Base-by-base conservation (phyloP, 2,329 filamentous ascomycete species). In the Rosellinia necatrix region DNA sequence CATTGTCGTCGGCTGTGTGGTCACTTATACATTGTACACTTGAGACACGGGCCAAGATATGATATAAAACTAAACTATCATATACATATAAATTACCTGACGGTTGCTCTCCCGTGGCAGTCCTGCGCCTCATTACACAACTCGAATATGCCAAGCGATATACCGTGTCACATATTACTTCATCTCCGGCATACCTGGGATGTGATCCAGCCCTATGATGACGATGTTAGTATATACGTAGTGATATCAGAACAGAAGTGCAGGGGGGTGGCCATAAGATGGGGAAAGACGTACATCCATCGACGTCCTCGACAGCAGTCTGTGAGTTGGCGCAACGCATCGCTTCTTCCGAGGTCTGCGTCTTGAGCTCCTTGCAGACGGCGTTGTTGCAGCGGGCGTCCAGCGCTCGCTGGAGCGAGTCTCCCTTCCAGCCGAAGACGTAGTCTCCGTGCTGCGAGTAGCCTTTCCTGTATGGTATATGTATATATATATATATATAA, bases 351-450 rank as follows among this genome's bases (percentile, higher is more conserved):
- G 65, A 64, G 12, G 66, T 64, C 54, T 69, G 67, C 6, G 61
- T 61, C 58, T 61, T 64, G 12, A 68, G 65, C 48, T 66, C 59
- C n/a, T 53, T 63, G 37, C 67, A 69, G 13, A 66, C 58, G 19
- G 64, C 66, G 24, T 66, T 69, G 61, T 72, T 72, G 65, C 74
- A 75, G 30, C 64, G 60, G 44, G 73, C 74, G 55, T 75, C 67
- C 60, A 75, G 67, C 17, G 74, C 73, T 21, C 71, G 70, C 54
- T 75, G 74, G 8, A 75, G 71, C 2, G 70, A 64, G 61, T 75
- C 71, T 21, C 65, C 74, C 52, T 75, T 68, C 74, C 74, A 76
- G 47, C 74, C 74, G 60, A 76, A 76, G 32, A 76, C 60, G 60
- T 76, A 76, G 61, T 76, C 74, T 43, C 72, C 71, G 40, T 74